A percentile compares a stretch with the other conserved stretches of the same genome.
Conservation (phyloP, 2,329 filamentous ascomycete species). For the Colletotrichum sansevieriae region DNA sequence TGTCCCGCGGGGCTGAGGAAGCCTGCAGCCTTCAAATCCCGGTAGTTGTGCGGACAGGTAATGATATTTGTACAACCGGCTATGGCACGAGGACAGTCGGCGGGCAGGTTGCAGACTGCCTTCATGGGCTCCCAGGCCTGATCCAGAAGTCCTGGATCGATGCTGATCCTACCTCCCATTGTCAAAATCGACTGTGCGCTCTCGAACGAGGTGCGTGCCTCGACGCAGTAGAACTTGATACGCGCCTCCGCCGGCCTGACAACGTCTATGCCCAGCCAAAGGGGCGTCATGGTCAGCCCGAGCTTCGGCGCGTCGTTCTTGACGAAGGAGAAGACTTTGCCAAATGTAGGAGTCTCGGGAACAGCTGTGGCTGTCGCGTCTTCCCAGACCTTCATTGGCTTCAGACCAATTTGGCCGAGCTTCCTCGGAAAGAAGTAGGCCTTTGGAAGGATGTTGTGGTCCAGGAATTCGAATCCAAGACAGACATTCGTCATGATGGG, state of each 20-base stretch:
- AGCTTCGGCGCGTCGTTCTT: constrained; percentile 3
- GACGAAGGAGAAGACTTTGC: constrained; percentile 11
- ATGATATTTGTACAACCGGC: no score
- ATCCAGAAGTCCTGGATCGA: not conserved
- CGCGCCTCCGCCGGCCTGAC: constrained; percentile 11
- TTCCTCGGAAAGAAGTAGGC: constrained; percentile 28
- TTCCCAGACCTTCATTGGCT: constrained; percentile 24
- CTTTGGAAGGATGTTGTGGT: constrained; percentile 9
- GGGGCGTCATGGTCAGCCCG: constrained; percentile 10
- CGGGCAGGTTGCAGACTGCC: constrained; percentile 16
- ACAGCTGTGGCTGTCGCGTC: constrained; percentile 12
- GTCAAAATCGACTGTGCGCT: constrained; percentile 10
- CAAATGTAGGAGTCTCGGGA: not conserved
- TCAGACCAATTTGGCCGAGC: constrained; percentile 22
- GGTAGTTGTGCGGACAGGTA: no score
- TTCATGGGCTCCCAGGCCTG: constrained; percentile 29
- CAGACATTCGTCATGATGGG: constrained; percentile 21
- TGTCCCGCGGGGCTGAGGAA: no score
- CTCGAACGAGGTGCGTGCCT: constrained; percentile 13
- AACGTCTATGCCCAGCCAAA: constrained; percentile 23
- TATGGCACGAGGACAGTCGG: not conserved
- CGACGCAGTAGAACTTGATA: constrained; percentile 29
- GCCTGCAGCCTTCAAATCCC: no score
- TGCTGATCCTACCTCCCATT: not conserved
- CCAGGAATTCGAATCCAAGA: constrained; percentile 23